Evolutionary conservation across 805 yeast species (phyloP).

Genomic region (Ogataea nonfermentans): DNA sequence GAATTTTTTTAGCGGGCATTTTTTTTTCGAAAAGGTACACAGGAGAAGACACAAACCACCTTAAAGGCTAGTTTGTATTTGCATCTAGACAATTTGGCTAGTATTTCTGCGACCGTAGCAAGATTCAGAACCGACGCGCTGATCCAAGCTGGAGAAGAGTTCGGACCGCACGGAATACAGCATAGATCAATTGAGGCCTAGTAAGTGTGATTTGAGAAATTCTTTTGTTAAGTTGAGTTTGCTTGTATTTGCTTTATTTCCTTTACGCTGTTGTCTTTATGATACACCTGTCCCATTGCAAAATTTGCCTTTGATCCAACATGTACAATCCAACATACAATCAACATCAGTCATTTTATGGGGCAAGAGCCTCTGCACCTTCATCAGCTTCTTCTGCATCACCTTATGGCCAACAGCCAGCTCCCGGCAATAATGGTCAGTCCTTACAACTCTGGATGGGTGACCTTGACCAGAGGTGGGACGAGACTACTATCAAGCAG

Average conservation of each 20-base stretch:
- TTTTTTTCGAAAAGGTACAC: slow-evolving; percentile 4
- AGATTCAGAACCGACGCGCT: too few relatives aligned
- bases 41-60: background rate
- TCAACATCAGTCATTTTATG: slow-evolving; percentile 4
- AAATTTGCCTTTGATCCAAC: slow-evolving; percentile 1
- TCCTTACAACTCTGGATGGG: slow-evolving; percentile 78
- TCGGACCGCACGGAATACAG: too few relatives aligned
- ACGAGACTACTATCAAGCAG: slow-evolving; percentile 60
- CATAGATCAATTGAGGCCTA: too few relatives aligned
- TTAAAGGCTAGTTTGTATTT: background rate
- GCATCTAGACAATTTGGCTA: background rate
- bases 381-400: slow-evolving; percentile 1
- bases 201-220: too few relatives aligned
- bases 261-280: too few relatives aligned
- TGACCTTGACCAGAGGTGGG: slow-evolving; percentile 82
- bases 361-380: background rate
- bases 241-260: too few relatives aligned
- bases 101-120: background rate
- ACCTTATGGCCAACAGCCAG: slow-evolving; percentile 3
- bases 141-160: too few relatives aligned
- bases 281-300: too few relatives aligned
- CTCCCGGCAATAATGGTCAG: slow-evolving; percentile 14
- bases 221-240: too few relatives aligned
- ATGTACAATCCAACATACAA: slow-evolving; percentile 6
- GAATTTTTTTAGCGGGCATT: slow-evolving; percentile 4